Percentiles rank a stretch among this genome's conserved stretches.
phyloP scores from a whole-genome alignment of 176 grass and related monocot species.

The Juncus effusus region DNA sequence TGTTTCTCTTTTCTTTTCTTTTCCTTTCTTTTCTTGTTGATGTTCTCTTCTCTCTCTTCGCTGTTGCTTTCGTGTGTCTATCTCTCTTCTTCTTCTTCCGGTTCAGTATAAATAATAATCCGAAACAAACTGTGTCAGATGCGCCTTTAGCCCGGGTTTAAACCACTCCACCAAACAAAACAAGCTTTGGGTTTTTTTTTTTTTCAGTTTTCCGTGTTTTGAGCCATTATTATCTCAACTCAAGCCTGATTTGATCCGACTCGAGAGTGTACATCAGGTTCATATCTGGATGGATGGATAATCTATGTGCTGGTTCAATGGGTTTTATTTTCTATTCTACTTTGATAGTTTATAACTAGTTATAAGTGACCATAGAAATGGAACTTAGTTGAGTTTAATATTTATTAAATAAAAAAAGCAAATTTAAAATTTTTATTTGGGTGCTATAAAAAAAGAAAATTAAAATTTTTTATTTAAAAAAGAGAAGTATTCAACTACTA shows the following conservation, averaged over 20 bases:
- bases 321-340: too few relatives aligned
- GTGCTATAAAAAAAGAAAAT: too few relatives aligned
- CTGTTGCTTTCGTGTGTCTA: conserved; percentile 93
- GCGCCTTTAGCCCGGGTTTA: neutral
- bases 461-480: too few relatives aligned
- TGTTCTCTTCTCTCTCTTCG: conserved; percentile 21
- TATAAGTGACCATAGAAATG: too few relatives aligned
- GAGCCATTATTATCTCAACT: too few relatives aligned
- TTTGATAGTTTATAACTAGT: too few relatives aligned
- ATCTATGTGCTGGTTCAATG: neutral
- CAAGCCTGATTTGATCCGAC: neutral
- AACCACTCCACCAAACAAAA: neutral
- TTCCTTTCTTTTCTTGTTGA: neutral
- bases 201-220: too few relatives aligned
- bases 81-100: conserved; percentile 41
- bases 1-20: conserved; percentile 17
- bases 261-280: neutral
- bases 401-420: too few relatives aligned
- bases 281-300: neutral
- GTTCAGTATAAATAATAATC: conserved; percentile 68
- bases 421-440: too few relatives aligned
- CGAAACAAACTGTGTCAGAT: conserved; percentile 38
- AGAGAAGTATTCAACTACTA: too few relatives aligned
- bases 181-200: neutral
- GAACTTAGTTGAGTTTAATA: too few relatives aligned